Evolutionary conservation across 1,284 basidiomycete genomes (phyloP), one percentile per base, ranked within the genome.

Genomic region (Fistulinella cinereoalba): DNA sequence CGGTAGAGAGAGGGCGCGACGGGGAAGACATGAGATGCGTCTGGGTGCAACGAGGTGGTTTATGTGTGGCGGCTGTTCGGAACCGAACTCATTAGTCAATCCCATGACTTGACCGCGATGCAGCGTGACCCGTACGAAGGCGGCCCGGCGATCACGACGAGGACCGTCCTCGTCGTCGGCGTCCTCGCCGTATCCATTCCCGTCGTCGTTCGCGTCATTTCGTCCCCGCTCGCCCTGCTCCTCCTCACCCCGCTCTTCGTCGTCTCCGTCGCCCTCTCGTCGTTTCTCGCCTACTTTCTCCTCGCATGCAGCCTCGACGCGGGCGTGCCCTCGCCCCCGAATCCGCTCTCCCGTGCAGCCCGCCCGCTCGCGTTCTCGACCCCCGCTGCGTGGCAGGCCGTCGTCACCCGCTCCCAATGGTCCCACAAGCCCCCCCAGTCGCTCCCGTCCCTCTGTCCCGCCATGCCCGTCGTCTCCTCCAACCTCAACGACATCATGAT

Each of bases 371-470:
- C 80, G 3, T 94, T 95, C 70, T 90, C 90, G 7, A 92, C 90
- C 1, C 88, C 90, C 12, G 91, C 92, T 44, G 91, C 92, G 33
- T 95, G 92, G 92, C 87, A 92, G 60, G 89, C 85, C 1, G 85
- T 91, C 33, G 73, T 89, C 37, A 92, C 81, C 33, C 80, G 90
- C 22, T 87, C 86, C 9, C 80, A 85, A 62, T 95, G 92, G 92
- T 88, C 85, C 3, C 77, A 84, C 57, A 83, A 74, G 58, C 72
- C 75, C 10, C 79, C 79, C 3, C 83, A 81, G 58, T 74, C 76
- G n/a, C 72, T 83, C 22, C 73, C 82, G 2, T 76, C 80, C 23
- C 67, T 86, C 27, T 74, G 74, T 51, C 83, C 83, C 25, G 74
- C 79, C 27, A 80, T 80, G 38, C 80, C 79, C 12, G 70, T 76